Conservation (phyloP, 2,329 filamentous ascomycete species). For the Fusarium sp. region DNA sequence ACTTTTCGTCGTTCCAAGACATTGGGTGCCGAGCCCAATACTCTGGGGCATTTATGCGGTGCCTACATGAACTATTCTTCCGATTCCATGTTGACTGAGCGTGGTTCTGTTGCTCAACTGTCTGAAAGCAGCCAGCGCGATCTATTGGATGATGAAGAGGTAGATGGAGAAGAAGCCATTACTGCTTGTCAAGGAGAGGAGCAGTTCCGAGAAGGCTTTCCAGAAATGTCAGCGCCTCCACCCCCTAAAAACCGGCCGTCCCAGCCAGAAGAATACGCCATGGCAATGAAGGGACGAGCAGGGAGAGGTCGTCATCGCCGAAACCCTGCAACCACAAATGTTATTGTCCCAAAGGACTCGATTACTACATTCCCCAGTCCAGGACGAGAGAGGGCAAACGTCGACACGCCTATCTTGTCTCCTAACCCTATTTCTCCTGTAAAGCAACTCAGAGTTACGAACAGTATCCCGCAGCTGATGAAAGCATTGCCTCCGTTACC, state of each 20-base stretch:
- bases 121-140: conserved; percentile 45
- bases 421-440: conserved; percentile 63
- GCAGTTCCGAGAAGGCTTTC: background rate
- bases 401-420: conserved; percentile 52
- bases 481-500: conserved; percentile 64
- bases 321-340: conserved; percentile 41
- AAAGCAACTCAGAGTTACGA: conserved; percentile 59
- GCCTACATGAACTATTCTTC: background rate
- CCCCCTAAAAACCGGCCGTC: background rate
- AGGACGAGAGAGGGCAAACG: conserved; percentile 7
- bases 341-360: conserved; percentile 24
- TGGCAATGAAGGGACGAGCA: background rate
- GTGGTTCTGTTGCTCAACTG: conserved; percentile 46
- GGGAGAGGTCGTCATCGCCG: conserved; percentile 41
- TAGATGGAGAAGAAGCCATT: background rate
- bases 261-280: background rate
- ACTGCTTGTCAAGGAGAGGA: background rate
- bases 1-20: conserved; percentile 12
- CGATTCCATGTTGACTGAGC: conserved; percentile 33
- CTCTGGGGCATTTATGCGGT: background rate
- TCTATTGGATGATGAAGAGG: conserved; percentile 29
- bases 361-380: background rate
- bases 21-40: background rate
- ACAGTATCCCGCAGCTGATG: conserved; percentile 65
- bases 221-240: background rate